Base-by-base conservation (phyloP, 164 flowering plant genomes). In the Protea cynaroides region DNA sequence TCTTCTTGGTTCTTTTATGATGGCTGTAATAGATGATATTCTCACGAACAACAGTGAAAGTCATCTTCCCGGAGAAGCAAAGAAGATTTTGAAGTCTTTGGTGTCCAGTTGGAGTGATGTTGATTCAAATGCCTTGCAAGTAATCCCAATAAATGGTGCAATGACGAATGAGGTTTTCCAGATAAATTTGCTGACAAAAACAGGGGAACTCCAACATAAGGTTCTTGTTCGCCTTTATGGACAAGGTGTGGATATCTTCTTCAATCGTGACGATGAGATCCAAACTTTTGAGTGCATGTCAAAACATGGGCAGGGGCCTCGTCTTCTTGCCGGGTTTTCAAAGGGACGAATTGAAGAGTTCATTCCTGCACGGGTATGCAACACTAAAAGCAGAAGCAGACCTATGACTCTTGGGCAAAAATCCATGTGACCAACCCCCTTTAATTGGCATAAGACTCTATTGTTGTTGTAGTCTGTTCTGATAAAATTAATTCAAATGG, bases 291-390 rank as follows among this genome's bases (percentile, higher is more conserved):
- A 85, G 73, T 78, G 74, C 63, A 53, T 87, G 68, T 85, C 92
- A 6, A 65, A 40, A 63, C 85, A 79, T n/a, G 88, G 88, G 1
- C 78, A 78, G 11, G 92, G 92, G 15, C 92, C 92, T 50, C 81
- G 76, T 56, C 85, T 87, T 66, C 84, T 87, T 4, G 86, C 84
- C 10, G 76, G 82, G 24, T 87, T 85, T 61, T 34, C 72, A 0
- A 66, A 74, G 15, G 92, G 92, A 3, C 69, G 90, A 13, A 74
- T 86, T 14, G 90, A 86, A 71, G 90, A 86, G 79, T 86, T 87
- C 78, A 82, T 87, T 47, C 83, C 83, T 81, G 88, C 86, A 2
- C 79, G 80, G 75, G 92, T 87, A 82, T 44, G 79, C 46, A 29
- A 29, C 34, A 29, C 34, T 0, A 29, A 29, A n/a, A n/a, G n/a